Base-by-base conservation (phyloP, 2,329 filamentous ascomycete species). In the Nothophoma quercina region DNA sequence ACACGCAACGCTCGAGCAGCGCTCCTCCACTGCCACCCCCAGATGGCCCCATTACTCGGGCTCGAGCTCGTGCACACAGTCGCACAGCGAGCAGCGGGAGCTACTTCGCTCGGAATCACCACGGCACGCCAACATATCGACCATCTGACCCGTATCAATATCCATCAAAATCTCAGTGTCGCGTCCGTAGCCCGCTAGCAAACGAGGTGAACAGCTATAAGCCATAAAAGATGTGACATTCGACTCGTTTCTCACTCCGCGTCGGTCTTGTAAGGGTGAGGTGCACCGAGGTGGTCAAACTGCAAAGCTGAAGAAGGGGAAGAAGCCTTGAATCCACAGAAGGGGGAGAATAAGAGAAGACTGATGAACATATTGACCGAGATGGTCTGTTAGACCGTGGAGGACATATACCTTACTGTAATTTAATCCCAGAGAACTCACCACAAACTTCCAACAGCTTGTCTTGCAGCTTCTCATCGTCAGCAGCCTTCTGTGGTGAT, bases 401-500 rank as follows among this genome's bases (percentile, higher is more conserved):
- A n/a, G n/a, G n/a, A n/a, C n/a, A n/a, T n/a, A n/a, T n/a, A 30
- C 3, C 16, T 59, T 55, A 49, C n/a, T 70, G 63, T 21, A 75
- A 44, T 30, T 63, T 62, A 3, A 78, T 62, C 0, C 70, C 73
- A 22, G 71, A 72, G 13, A 77, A 61, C 16, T 71, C 59, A 33
- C 69, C 66, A 45, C 70, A 75, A 10, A 73, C 64, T 44, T 72
- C 65, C 49, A 83, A 50, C 26, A 83, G 61, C 56, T 65, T 67
- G 10, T 82, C 77, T 62, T 84, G 82, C 35, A 70, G 67, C 45
- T 56, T 60, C 29, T 71, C 71, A 46, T 81, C 76, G 16, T 72
- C 45, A 0, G 61, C 33, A 0, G 62, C 12, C 68, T 74, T 28
- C 58, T 75, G 46, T 55, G 64, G 44, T 59, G 60, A 44, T 56